phyloP scores from a whole-genome alignment of 2,329 filamentous ascomycete genomes.

The Nakataea oryzae region DNA sequence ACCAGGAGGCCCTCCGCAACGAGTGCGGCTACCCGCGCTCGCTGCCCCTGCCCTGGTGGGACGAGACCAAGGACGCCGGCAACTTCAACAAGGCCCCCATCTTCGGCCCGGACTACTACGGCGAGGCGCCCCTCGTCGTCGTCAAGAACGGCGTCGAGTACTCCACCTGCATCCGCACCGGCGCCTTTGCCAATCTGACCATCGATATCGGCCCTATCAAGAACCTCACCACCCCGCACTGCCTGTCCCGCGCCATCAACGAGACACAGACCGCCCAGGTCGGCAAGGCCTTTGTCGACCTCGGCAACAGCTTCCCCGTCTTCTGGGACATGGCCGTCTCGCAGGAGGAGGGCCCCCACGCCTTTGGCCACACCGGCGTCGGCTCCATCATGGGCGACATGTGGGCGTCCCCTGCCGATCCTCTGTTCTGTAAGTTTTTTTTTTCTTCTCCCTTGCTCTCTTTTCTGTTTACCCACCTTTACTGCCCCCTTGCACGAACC shows the following conservation, averaged over 20 bases:
- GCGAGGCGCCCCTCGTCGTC: neutral
- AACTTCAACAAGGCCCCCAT: neutral
- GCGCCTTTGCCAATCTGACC: conserved; percentile 1
- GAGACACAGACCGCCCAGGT: neutral
- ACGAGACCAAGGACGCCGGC: conserved; percentile 1
- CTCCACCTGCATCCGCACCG: neutral
- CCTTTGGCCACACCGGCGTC: neutral
- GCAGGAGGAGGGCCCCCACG: neutral
- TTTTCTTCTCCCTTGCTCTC: too few species aligned
- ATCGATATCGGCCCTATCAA: neutral
- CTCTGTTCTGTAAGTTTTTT: neutral
- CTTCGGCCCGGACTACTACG: neutral
- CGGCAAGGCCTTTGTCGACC: neutral
- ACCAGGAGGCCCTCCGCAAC: conserved; percentile 10
- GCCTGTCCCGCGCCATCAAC: conserved; percentile 1
- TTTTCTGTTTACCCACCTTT: too few species aligned
- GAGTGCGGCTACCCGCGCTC: conserved; percentile 11
- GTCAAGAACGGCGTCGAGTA: neutral
- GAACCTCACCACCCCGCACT: conserved; percentile 3
- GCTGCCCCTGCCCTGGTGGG: conserved; percentile 7
- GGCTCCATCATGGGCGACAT: conserved; percentile 1
- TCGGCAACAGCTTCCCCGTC: neutral
- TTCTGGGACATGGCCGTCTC: conserved; percentile 1
- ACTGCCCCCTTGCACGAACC: too few species aligned
- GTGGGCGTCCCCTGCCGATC: neutral